Evolutionary conservation across 2,329 filamentous ascomycete genomes (phyloP), one percentile per base, ranked within the genome.

Genomic region (Tetracladium maxilliforme): DNA sequence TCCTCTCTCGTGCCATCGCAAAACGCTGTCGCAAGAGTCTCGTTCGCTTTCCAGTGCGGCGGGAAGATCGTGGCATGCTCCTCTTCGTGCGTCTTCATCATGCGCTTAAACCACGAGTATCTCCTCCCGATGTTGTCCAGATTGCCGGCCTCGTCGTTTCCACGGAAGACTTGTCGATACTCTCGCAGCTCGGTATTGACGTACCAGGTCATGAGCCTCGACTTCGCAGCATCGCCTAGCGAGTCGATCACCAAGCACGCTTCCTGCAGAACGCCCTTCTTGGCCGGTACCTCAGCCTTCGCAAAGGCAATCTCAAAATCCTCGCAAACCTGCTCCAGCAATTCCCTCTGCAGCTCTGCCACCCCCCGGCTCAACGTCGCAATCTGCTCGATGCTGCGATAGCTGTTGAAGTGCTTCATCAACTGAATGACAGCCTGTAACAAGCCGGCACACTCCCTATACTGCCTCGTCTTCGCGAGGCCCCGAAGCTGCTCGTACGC

Each of bases 391-490:
- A 98, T 95, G 40, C 84, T 93, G 30, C 90, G 66, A 49, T 95
- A 98, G 51, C 82, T 92, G 56, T 93, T 92, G 65, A 98, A 98
- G 54, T 98, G 86, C 37, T 81, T 81, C 80, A 95, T 94, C 22
- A 98, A 72, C 64, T 98, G 90, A 30, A 98, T 69, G 16, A 98
- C 90, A 7, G 90, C 90, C 55, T 93, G 83, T 29, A 98, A 61
- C 31, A 98, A 62, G 41, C 92, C 84, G 10, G 87, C 86, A 45
- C 90, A 95, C 48, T 98, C 90, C 35, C 82, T 66, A 49, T 98
- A 98, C 49, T 98, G 90, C 29, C 87, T 65, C 18, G 79, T 77
- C 51, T 80, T 80, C 36, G 81, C 78, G 37, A 94, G 60, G 4
- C 73, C 80, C 30, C 80, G 70, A 30, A 98, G 63, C 55, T 98